Evolutionary conservation across 768 basidiomycete species (phyloP).

Genomic region (Lepiota venenata): DNA sequence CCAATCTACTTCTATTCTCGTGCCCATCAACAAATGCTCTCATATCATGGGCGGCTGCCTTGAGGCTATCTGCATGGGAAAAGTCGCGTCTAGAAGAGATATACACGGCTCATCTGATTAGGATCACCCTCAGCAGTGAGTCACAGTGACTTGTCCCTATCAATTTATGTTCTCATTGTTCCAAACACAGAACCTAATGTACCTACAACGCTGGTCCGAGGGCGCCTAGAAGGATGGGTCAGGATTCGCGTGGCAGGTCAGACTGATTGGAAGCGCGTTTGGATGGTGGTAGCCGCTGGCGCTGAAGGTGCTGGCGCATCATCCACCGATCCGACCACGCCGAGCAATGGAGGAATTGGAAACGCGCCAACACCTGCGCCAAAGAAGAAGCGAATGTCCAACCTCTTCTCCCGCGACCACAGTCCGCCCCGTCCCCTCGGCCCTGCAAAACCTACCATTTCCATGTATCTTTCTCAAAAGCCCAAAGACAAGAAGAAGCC

Average conservation of each 20-base stretch:
- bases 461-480: slow-evolving; percentile 62
- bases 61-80: slow-evolving; percentile 92
- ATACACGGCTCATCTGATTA: slow-evolving; percentile 91
- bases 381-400: slow-evolving; percentile 63
- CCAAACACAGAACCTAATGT: slow-evolving; percentile 40
- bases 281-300: slow-evolving; percentile 69
- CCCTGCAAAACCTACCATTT: slow-evolving; percentile 38
- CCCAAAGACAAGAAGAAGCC: slow-evolving; percentile 73
- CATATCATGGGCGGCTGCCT: slow-evolving; percentile 87
- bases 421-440: slow-evolving; percentile 21
- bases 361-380: neutral
- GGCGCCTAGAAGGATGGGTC: slow-evolving; percentile 89
- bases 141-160: slow-evolving; percentile 5
- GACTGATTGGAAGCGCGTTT: slow-evolving; percentile 92
- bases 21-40: slow-evolving; percentile 70
- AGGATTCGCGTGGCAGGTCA: slow-evolving; percentile 92
- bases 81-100: slow-evolving; percentile 94
- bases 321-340: slow-evolving; percentile 13
- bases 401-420: slow-evolving; percentile 55
- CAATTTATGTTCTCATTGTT: slow-evolving; percentile 6
- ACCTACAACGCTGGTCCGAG: slow-evolving; percentile 61
- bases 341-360: neutral
- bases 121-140: slow-evolving; percentile 59
- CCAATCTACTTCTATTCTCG: slow-evolving; percentile 85
- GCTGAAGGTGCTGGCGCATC: slow-evolving; percentile 26